Conservation (phyloP, 2,329 filamentous ascomycete genomes). For the Beauveria brongniartii region DNA sequence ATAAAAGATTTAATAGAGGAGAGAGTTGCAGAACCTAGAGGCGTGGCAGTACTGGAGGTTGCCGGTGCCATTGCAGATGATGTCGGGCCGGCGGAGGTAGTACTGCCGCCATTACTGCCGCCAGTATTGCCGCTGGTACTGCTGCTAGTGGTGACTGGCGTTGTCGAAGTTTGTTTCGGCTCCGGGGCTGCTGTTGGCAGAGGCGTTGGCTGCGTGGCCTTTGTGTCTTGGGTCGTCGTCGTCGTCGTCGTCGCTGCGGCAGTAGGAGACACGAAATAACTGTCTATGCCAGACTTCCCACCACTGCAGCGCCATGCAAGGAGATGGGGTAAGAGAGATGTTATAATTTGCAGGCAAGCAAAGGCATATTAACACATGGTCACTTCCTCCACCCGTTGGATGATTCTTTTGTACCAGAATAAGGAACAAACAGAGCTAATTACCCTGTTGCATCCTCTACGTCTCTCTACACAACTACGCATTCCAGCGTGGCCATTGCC, state of each 20-base stretch:
- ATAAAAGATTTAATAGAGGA: too few relatives aligned
- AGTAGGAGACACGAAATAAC: constrained; percentile 17
- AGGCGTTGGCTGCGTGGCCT: constrained; percentile 1
- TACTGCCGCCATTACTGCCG: neutral
- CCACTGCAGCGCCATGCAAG: constrained; percentile 15
- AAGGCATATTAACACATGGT: too few relatives aligned
- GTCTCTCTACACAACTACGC: too few relatives aligned
- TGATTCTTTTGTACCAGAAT: too few relatives aligned
- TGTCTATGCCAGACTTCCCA: constrained; percentile 18
- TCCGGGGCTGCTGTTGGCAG: neutral
- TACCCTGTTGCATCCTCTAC: too few relatives aligned
- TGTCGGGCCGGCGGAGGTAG: neutral
- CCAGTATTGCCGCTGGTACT: neutral
- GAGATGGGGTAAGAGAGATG: too few relatives aligned
- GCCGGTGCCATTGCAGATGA: neutral
- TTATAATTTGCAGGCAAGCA: too few relatives aligned
- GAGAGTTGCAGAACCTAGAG: neutral
- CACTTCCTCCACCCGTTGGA: too few relatives aligned
- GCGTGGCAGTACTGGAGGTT: neutral
- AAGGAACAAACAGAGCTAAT: too few relatives aligned
- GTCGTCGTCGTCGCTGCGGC: neutral
- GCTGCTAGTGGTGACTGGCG: neutral
- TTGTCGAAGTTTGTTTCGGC: neutral
- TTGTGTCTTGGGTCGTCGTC: constrained; percentile 10
- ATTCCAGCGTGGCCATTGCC: too few relatives aligned